Evolutionary conservation across 768 basidiomycete genomes (phyloP), one percentile per base, ranked within the genome.

Genomic region (Lactarius evosmus): DNA sequence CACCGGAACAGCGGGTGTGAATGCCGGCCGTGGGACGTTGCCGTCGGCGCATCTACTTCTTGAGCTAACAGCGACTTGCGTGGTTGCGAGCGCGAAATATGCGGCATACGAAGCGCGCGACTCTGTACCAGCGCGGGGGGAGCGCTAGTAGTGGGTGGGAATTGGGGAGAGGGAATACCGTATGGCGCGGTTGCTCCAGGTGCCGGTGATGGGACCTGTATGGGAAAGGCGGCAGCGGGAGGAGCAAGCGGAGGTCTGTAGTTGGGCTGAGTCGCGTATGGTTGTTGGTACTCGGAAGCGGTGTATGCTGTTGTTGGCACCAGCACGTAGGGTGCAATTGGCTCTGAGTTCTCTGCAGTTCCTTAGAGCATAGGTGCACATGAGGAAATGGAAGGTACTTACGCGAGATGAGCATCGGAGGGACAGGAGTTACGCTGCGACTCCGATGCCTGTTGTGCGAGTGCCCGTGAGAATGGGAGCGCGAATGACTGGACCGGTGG

Each of bases 1-100:
- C 93, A 94, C 69, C 91, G 87, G 78, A 93, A 95, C 25, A 66
- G 30, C 12, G 67, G 69, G 29, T 68, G 69, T 27, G 17, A 17
- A 50, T 38, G 54, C n/a, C 17, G 14, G 38, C 52, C 53, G 32
- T 16, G 32, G 9, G 11, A 36, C 22, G 41, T 55, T 1, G 41
- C 58, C 2, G 56, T 16, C 52, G 38, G 34, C 7, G 44, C 49
- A 34, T 61, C 50, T 12, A 64, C 16, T 46, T 58, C 65, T 54
- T 41, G 61, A 22, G 65, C 44, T 16, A 58, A 17, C 29, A 49
- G 56, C 2, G 65, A 51, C 44, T 50, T 53, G 52, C 30, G 55
- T 17, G 11, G 44, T 19, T 25, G 64, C 33, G 58, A 58, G 34
- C 51, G 44, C 29, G 41, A 4, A 16, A 32, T 12, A 14, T 49